These are phyloP conservation scores for Dothideomycetes sp. DNA, from an alignment of 2,329 filamentous ascomycete species.

Conservation along the genomic window DNA sequence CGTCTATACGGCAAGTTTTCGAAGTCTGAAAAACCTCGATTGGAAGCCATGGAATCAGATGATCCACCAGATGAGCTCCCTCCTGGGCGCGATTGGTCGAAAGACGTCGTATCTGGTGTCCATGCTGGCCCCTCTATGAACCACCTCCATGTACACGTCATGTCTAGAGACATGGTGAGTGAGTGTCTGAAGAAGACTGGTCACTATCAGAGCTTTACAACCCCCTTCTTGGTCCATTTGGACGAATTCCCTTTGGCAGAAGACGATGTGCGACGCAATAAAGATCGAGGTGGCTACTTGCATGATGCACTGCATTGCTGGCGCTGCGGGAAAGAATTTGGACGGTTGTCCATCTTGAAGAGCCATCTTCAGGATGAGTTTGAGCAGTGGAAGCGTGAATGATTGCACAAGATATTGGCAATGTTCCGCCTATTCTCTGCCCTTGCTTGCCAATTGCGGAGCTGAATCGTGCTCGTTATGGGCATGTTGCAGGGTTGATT, in stretches of 20 bases:
- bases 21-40: conserved; percentile 49
- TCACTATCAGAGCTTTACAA: conserved; percentile 88
- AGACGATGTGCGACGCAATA: conserved; percentile 53
- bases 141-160: conserved; percentile 80
- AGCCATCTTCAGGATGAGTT: conserved; percentile 66
- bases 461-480: too few species aligned
- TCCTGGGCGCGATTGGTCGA: conserved; percentile 63
- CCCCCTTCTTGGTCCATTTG: conserved; percentile 69
- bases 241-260: conserved; percentile 65
- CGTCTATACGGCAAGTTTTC: conserved; percentile 56
- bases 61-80: conserved; percentile 42
- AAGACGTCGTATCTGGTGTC: conserved; percentile 65
- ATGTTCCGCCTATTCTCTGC: background rate
- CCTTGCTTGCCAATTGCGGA: background rate
- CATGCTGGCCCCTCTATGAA: conserved; percentile 88
- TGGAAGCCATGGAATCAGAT: conserved; percentile 48
- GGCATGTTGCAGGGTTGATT: too few species aligned
- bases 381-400: conserved; percentile 60
- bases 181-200: conserved; percentile 64
- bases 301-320: conserved; percentile 64
- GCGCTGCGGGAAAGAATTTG: conserved; percentile 67
- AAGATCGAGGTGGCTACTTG: conserved; percentile 48
- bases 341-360: conserved; percentile 62
- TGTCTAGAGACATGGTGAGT: conserved; percentile 70
- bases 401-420: too few species aligned